Evolutionary conservation across 23 red algal genomes (phyloP), one percentile per base, ranked within the genome.

Genomic region (Gracilariopsis chorda): DNA sequence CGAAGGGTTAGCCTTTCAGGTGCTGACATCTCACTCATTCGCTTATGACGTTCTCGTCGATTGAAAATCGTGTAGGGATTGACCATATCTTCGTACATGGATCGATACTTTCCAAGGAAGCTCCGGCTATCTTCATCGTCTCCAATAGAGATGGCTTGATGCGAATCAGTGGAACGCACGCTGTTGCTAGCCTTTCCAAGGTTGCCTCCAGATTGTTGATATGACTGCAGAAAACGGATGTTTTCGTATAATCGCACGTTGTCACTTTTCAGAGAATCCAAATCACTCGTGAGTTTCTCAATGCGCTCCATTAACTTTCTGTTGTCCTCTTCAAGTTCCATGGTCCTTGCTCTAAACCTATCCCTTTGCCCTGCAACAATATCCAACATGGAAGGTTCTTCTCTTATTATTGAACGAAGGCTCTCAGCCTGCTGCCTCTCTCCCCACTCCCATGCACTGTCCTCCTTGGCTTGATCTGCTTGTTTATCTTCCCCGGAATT

Each of bases 41-140:
- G 94, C 67, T 86, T 85, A 30, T 82, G 76, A 7, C 94, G 64
- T 48, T 96, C 94, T 42, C 82, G 67, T 34, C 94, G 47, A 55
- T 91, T 91, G 40, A 91, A 96, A 42, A 92, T 77, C 27, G 94
- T 80, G 74, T 87, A 96, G 11, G 94, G 94, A 63, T 91, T 91
- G 41, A 86, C 64, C 86, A 90, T 84, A 24, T 90, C 85, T 51
- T 91, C 86, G 69, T 96, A 96, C 73, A 91, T 70, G 19, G 71
- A 81, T 13, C 75, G 76, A 68, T 91, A 96, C 51, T 91, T 78
- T 14, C 88, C 76, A 35, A 96, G 39, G 39, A 86, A 58, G 33
- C 51, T 68, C 30, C 81, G 67, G 12, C 52, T 74, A 8, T 68
- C 91, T 14, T 86, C 81, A 16, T 71, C 91, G 4, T 65, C 82